Percentiles rank a stretch among this genome's conserved stretches.
phyloP scores from a whole-genome alignment of 345 rosid species.

The Rhizophora apiculata region DNA sequence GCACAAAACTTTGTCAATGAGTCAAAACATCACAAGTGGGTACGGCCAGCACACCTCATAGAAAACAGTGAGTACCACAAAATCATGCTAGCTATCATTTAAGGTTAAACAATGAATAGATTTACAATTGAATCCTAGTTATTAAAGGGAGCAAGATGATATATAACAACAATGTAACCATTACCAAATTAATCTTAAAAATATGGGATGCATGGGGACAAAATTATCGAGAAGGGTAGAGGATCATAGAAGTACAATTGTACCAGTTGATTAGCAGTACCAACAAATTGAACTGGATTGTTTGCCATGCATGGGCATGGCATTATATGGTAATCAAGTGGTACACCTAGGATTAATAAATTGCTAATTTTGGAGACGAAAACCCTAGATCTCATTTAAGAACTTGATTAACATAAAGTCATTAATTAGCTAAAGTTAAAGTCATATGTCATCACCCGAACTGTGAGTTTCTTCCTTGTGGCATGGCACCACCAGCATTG shows the following conservation, averaged over 20 bases:
- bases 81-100: too few species aligned
- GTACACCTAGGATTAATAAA: slow-evolving; percentile 23
- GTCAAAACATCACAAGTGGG: too few species aligned
- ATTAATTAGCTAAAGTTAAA: slow-evolving; percentile 6
- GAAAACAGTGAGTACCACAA: too few species aligned
- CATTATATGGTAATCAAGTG: slow-evolving; percentile 23
- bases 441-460: slow-evolving; percentile 39
- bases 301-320: slow-evolving; percentile 27
- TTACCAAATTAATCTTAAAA: neutral
- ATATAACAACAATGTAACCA: neutral
- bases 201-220: neutral
- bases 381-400: slow-evolving; percentile 26
- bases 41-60: too few species aligned
- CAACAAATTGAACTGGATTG: slow-evolving; percentile 12
- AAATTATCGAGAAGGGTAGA: neutral
- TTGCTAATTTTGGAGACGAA: slow-evolving; percentile 12
- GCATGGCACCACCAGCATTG: slow-evolving; percentile 37
- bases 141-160: too few species aligned
- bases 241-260: slow-evolving; percentile 8
- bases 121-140: too few species aligned
- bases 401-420: slow-evolving; percentile 13
- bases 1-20: too few species aligned
- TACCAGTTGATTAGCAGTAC: slow-evolving; percentile 25
- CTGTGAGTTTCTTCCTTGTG: slow-evolving; percentile 61
- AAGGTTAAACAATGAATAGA: too few species aligned